Base-by-base conservation (phyloP, 2,329 filamentous ascomycete species). In the Fusarium hainanense region DNA sequence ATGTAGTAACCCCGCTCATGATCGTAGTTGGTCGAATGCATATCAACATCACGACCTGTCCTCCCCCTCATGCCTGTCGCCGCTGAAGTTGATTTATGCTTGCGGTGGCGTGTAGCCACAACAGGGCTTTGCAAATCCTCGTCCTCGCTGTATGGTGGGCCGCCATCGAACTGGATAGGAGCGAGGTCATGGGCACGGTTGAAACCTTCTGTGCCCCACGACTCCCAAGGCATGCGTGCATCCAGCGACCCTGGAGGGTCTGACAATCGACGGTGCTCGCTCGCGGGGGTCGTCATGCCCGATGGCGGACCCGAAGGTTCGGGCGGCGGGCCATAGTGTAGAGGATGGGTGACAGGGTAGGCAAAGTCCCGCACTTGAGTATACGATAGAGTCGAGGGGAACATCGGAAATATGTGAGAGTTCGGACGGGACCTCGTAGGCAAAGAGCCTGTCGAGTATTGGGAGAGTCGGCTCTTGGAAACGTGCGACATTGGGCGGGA, bases 331-430 rank as follows among this genome's bases (percentile, higher is more conserved):
- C 96, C 96, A 84, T 97, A 97, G 83, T 98, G 96, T 80, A 98
- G 86, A 44, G 93, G 94, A 79, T 98, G 93, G 58, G 87, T 86
- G 27, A 88, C 78, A 32, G 93, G 89, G 78, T 98, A 99, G 72
- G 96, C 96, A 82, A 98, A 99, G 84, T 99, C 96, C 76, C 96
- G 92, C 70, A 99, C 94, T 46, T 93, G 85, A n/a, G 94, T 90
- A 79, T 98, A 98, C 9, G 92, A 81, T 20, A 98, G 87, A 77
- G 90, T 97, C 62, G 94, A 96, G 74, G 93, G 91, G 80, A 93
- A 96, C 75, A 92, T 84, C 18, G 93, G 92, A 76, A 96, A 95
- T 68, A 93, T 86, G 76, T 92, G 88, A n/a, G 93, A 97, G 58
- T 87, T 86, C 21, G 94, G 93, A 65, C 93, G 90, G 69, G 94